phyloP scores from a whole-genome alignment of 2,329 filamentous ascomycete species.

The Diaporthe sp. region DNA sequence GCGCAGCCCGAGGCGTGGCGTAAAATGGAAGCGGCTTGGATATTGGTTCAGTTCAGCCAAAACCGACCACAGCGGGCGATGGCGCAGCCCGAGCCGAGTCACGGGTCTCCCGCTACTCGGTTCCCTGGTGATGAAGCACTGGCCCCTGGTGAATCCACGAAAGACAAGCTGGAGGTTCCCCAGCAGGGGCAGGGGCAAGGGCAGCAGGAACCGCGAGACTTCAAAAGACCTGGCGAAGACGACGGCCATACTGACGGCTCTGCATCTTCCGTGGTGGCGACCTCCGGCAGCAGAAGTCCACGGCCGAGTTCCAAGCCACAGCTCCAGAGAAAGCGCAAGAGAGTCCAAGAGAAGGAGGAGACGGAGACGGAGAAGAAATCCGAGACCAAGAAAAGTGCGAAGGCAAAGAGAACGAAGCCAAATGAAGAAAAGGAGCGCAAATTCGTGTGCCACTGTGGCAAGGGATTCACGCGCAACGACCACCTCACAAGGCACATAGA shows the following conservation, averaged over 20 bases:
- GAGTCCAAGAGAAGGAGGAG: neutral
- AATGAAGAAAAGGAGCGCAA: no score
- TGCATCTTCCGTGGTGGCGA: neutral
- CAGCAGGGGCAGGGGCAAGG: neutral
- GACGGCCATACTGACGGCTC: neutral
- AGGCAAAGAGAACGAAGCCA: neutral
- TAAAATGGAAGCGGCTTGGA: no score
- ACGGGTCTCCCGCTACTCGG: neutral
- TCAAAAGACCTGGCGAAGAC: neutral
- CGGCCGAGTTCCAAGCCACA: neutral
- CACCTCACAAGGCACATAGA: neutral
- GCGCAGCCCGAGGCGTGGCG: no score
- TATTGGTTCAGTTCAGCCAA: no score
- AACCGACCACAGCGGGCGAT: neutral
- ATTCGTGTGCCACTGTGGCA: neutral
- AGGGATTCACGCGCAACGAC: neutral
- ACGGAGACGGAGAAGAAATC: no score
- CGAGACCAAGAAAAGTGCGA: neutral
- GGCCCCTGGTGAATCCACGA: neutral
- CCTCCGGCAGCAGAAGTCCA: neutral
- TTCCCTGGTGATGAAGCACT: neutral
- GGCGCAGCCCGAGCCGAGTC: neutral
- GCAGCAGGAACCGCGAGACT: neutral
- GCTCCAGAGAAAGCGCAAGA: neutral
- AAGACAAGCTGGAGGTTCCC: neutral